These are phyloP conservation scores for Suhomyces canberraensis DNA, from an alignment of 805 yeast species.

Conservation along the genomic window DNA sequence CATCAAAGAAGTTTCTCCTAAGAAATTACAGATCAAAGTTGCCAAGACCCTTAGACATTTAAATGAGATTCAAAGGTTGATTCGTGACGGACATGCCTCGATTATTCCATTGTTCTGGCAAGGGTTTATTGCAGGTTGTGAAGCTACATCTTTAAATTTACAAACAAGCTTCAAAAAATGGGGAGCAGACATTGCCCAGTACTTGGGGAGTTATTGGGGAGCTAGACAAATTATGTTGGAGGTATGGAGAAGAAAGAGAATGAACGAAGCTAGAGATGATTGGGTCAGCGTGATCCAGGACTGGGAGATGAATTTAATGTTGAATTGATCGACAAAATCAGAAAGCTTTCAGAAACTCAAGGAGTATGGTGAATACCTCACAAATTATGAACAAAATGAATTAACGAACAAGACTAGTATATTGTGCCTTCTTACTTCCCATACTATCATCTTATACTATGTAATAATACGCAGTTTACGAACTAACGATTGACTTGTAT, in stretches of 20 bases:
- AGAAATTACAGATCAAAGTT: constrained; percentile 60
- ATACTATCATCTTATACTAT: too few species aligned
- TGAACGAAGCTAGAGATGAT: constrained; percentile 54
- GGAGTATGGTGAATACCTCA: too few species aligned
- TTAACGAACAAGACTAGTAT: too few species aligned
- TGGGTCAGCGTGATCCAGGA: constrained; percentile 81
- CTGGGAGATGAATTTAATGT: constrained; percentile 84
- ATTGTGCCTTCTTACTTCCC: too few species aligned
- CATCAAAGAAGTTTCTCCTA: constrained; percentile 53
- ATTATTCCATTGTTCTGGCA: constrained; percentile 83
- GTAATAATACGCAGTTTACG: too few species aligned
- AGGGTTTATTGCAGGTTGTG: constrained; percentile 85
- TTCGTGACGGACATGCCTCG: constrained; percentile 52
- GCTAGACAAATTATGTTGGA: constrained; percentile 82
- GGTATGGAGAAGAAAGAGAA: constrained; percentile 74
- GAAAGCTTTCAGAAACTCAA: too few species aligned
- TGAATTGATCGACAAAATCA: constrained; percentile 41
- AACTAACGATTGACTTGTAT: too few species aligned
- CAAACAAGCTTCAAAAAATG: constrained; percentile 70
- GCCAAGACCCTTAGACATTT: constrained; percentile 59
- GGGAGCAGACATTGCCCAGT: constrained; percentile 60
- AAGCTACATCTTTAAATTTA: constrained; percentile 54
- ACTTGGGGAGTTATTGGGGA: constrained; percentile 76
- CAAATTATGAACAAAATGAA: too few species aligned
- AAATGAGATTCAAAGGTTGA: constrained; percentile 56